phyloP scores from a whole-genome alignment of 495 filamentous ascomycete species.

The Xylaria telfairii region DNA sequence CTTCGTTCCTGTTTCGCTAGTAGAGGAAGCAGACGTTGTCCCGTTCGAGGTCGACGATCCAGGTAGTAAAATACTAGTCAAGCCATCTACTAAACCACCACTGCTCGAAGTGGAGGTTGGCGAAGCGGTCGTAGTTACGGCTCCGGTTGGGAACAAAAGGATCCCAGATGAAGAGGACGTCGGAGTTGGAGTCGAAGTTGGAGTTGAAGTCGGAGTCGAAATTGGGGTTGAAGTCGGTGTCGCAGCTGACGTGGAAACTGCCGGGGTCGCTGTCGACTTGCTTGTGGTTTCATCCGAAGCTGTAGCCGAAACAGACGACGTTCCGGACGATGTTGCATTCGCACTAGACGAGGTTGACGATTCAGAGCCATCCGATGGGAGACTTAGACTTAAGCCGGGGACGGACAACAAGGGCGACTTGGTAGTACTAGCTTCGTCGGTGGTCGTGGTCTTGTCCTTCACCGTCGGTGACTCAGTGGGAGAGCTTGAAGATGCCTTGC shows the following conservation, averaged over 20 bases:
- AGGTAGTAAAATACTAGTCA: slow-evolving; percentile 20
- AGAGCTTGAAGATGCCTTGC: neutral
- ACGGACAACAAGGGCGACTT: slow-evolving; percentile 29
- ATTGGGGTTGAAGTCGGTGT: slow-evolving; percentile 23
- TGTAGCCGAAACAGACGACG: slow-evolving; percentile 23
- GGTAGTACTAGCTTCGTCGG: slow-evolving; percentile 23
- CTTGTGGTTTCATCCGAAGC: slow-evolving; percentile 24
- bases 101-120: slow-evolving; percentile 19
- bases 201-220: slow-evolving; percentile 24
- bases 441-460: slow-evolving; percentile 20
- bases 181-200: slow-evolving; percentile 24
- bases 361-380: slow-evolving; percentile 16
- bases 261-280: slow-evolving; percentile 25
- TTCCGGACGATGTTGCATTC: slow-evolving; percentile 17
- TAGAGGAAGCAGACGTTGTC: neutral
- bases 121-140: slow-evolving; percentile 37
- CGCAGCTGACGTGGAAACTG: slow-evolving; percentile 17
- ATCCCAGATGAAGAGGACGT: slow-evolving; percentile 38
- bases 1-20: neutral
- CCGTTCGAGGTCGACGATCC: neutral
- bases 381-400: slow-evolving; percentile 31
- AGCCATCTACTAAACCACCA: slow-evolving; percentile 12
- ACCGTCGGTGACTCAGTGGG: neutral
- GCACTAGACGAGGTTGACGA: slow-evolving; percentile 8
- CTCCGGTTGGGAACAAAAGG: slow-evolving; percentile 43